Percentiles rank a stretch among this genome's conserved stretches.
Conservation (phyloP, 2,329 filamentous ascomycete species). For the Cordyceps farinosa region DNA sequence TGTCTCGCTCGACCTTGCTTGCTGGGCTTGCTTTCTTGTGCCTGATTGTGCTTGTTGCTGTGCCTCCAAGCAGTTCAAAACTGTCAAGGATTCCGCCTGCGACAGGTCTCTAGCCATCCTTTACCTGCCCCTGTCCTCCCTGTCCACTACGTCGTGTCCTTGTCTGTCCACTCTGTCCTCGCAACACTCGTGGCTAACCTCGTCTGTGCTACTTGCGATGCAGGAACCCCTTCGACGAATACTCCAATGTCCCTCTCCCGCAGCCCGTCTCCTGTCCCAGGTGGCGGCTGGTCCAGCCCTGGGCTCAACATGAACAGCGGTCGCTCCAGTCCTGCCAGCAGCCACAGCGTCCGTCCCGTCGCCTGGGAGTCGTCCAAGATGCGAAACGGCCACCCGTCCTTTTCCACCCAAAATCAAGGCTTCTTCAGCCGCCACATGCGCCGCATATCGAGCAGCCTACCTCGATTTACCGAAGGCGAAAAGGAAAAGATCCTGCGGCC, state of each 20-base stretch:
- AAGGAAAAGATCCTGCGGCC: constrained; percentile 72
- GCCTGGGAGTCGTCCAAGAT: constrained; percentile 83
- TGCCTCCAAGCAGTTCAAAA: neutral
- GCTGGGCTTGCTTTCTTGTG: neutral
- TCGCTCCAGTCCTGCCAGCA: constrained; percentile 60
- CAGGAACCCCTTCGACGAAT: constrained; percentile 53
- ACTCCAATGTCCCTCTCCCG: constrained; percentile 76
- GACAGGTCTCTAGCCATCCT: neutral
- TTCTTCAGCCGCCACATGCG: constrained; percentile 86
- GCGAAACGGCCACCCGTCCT: constrained; percentile 74
- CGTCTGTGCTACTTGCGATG: constrained; percentile 22
- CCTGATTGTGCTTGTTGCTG: neutral
- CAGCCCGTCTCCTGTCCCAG: constrained; percentile 79
- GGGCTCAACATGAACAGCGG: constrained; percentile 72
- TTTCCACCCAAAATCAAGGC: constrained; percentile 75
- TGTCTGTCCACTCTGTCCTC: no score
- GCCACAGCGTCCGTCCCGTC: constrained; percentile 52
- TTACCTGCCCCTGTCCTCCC: neutral
- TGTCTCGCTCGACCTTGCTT: neutral
- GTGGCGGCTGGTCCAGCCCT: constrained; percentile 85
- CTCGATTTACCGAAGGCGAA: constrained; percentile 65
- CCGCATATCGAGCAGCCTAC: constrained; percentile 73
- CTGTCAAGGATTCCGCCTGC: neutral
- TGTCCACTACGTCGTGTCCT: neutral
- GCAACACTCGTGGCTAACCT: constrained; percentile 25